Base-by-base conservation (phyloP, 306 rosid species). In the Gillenia trifoliata region DNA sequence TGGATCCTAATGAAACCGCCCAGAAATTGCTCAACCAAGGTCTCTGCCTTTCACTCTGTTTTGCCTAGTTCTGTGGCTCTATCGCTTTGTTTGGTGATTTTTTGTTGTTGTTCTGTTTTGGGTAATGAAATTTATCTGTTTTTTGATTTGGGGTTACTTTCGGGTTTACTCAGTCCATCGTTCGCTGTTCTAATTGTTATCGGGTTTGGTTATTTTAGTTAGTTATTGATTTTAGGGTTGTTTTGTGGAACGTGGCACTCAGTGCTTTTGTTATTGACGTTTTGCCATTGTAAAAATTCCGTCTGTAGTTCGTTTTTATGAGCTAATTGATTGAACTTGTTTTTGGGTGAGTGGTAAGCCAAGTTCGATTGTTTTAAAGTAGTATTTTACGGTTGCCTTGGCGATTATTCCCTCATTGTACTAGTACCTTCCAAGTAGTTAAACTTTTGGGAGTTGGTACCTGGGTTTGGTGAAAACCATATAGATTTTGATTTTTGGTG, bases 1-100 rank as follows among this genome's bases (percentile, higher is more conserved):
- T 95, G 99, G 99, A 95, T 84, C 99, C 99, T 81, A 90, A 95
- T 67, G 99, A 95, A 80, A 90, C 99, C n/a, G 49, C 96, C n/a
- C 96, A 92, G 91, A 92, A 89, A 84, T 88, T 95, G 91, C 98
- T 95, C 52, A 80, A 83, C 86, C 99, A 95, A 90, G 99, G 99
- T 95, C 45, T 68, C 30, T 23, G 55, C 56, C 54, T 30, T 71
- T 17, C 15, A 56, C 65, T 13, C 25, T 74, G 6, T 34, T 16
- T 15, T 23, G 70, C 36, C 17, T 64, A 33, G 7, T 62, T 26
- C 1, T 11, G 15, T 12, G 8, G 66, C 29, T 33, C 19, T 40
- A 36, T 64, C 10, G 12, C 10, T 28, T 56, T 23, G 49, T 8
- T 10, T 23, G 0, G 49, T 11, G 36, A 49, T 22, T 61, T 30